These are phyloP conservation scores for Aspergillus sp. DNA, from an alignment of 2,329 filamentous ascomycete genomes.

Conservation along the genomic window DNA sequence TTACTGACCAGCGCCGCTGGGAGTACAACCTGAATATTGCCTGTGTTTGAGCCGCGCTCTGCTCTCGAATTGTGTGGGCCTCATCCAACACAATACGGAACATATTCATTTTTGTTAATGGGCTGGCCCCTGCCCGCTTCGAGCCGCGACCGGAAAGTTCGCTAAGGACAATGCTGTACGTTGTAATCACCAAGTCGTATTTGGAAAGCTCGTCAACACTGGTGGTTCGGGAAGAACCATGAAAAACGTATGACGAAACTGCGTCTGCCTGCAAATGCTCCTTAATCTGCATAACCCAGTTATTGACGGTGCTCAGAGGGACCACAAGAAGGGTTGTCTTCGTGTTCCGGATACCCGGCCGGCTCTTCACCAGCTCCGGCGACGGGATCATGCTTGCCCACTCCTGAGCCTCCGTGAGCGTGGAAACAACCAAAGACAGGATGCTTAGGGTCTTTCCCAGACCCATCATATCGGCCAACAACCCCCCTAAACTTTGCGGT, in stretches of 20 bases:
- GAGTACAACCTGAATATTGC: conserved; percentile 78
- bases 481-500: conserved; percentile 68
- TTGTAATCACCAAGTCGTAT: conserved; percentile 86
- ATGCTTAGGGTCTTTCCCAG: conserved; percentile 86
- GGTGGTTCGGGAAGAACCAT: conserved; percentile 73
- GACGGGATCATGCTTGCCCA: conserved; percentile 61
- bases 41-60: conserved; percentile 76
- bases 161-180: conserved; percentile 82
- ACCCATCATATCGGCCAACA: conserved; percentile 85
- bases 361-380: conserved; percentile 28
- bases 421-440: conserved; percentile 71
- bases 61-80: conserved; percentile 90
- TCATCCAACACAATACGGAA: conserved; percentile 94
- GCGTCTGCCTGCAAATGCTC: conserved; percentile 68
- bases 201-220: conserved; percentile 66
- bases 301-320: conserved; percentile 85
- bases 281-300: conserved; percentile 92
- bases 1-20: conserved; percentile 91
- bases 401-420: conserved; percentile 59
- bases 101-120: conserved; percentile 79
- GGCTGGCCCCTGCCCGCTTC: conserved; percentile 54
- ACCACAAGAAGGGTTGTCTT: conserved; percentile 83
- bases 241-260: conserved; percentile 78
- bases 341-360: conserved; percentile 58
- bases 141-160: conserved; percentile 68